Base-by-base conservation (phyloP, 2,329 filamentous ascomycete genomes). In the Coleophoma cylindrospora region DNA sequence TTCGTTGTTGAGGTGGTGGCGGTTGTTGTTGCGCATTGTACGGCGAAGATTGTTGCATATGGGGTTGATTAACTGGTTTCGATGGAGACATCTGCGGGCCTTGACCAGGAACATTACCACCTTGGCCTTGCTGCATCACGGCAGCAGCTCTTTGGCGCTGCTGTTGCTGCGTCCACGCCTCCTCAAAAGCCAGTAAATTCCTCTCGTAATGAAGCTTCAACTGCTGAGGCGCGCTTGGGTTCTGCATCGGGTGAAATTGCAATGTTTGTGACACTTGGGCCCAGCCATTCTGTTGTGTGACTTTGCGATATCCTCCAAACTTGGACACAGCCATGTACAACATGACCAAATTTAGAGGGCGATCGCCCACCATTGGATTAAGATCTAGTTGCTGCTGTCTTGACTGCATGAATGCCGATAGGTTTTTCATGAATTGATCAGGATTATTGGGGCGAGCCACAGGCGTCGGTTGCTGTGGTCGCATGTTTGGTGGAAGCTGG, bases 281-380 rank as follows among this genome's bases (percentile, higher is more conserved):
- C 94, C 94, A 97, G 50, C 77, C 75, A 55, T 89, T 88, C 21
- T 75, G 74, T 21, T 79, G 77, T 0, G 82, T 85, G 3, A 95
- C 82, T 53, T 78, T 81, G 58, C 86, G 87, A 50, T 86, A 94
- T 5, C 91, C 91, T 21, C 88, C 89, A 57, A 80, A 76, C 60
- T 87, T 91, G 57, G 85, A 79, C 2, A 96, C 88, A 0, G 81
- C 74, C 53, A 86, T 81, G 66, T 95, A 97, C 3, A 97, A 74
- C 53, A 84, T 79, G 62, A 89, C 80, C 12, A 96, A 70, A 59
- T 86, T 86, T 36, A 97, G 75, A 0, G 79, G 80, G 11, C 89
- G 83, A 48, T 90, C 87, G 48, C 81, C 84, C 21, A 95, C 79
- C 19, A 81, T 71, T 0, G 91, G 91, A 54, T 84, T 86, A 1